Evolutionary conservation across 768 basidiomycete species (phyloP), one percentile per base, ranked within the genome.

Genomic region (Termitomyces sp.): DNA sequence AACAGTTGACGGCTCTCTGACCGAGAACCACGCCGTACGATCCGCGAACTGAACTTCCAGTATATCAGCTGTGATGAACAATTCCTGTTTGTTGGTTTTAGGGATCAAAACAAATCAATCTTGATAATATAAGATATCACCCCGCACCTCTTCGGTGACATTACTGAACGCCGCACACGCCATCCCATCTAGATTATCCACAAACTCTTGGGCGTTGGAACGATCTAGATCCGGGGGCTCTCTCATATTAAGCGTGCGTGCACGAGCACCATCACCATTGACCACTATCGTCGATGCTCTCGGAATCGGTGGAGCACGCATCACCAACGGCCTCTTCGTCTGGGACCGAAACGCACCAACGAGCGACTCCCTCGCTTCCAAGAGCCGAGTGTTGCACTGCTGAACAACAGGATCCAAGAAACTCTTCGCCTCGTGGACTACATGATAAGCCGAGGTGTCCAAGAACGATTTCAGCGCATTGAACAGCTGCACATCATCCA

Each of bases 31-130:
- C 2, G 88, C 91, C 2, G 81, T 85, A 32, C 84, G 81, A 65
- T 93, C 91, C 15, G 82, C 80, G 2, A 81, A 84, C 67, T 93
- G 91, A 0, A 90, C 81, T 67, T 93, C 91, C 10, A 93, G 76
- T 17, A 92, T 69, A 66, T 93, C 91, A 5, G 84, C 81, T 7
- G 87, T 84, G 42, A 85, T 74, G 62, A 90, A 87, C 37, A 93
- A 73, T 69, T 93, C 90, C 88, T 92, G 57, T 43, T n/a, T n/a
- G n/a, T n/a, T n/a, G n/a, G n/a, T n/a, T n/a, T n/a, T n/a, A n/a
- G n/a, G n/a, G n/a, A n/a, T n/a, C n/a, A n/a, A n/a, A n/a, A n/a
- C n/a, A n/a, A n/a, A n/a, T n/a, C n/a, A n/a, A n/a, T n/a, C n/a
- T n/a, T n/a, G n/a, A n/a, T n/a, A n/a, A n/a, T n/a, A n/a, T n/a